Evolutionary conservation across 768 basidiomycete species (phyloP).

Genomic region (Neoboletus brunneissimus): DNA sequence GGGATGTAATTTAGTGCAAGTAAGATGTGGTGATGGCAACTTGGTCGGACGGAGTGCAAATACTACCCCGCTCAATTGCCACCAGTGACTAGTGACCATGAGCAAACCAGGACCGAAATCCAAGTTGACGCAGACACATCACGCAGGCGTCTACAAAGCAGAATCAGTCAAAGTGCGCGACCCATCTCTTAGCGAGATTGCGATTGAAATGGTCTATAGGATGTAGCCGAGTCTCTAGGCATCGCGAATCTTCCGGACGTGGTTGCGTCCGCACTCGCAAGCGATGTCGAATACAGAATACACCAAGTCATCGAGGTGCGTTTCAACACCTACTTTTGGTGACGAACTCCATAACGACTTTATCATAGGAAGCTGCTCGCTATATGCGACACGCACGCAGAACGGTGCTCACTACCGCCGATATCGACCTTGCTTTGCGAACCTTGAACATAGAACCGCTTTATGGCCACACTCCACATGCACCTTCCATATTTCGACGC

Average conservation of each 20-base stretch:
- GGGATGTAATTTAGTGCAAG: neutral
- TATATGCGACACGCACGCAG: conserved; percentile 95
- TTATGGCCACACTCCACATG: conserved; percentile 53
- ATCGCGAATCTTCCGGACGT: conserved; percentile 71
- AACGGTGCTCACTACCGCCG: conserved; percentile 83
- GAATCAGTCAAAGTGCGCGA: conserved; percentile 58
- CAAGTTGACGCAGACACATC: conserved; percentile 45
- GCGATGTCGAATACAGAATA: conserved; percentile 95
- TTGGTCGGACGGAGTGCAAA: no score
- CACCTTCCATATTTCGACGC: conserved; percentile 39
- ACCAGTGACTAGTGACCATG: no score
- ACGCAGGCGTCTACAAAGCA: conserved; percentile 61
- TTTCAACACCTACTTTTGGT: neutral
- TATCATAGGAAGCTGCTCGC: conserved; percentile 78
- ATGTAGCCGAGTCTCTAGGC: conserved; percentile 85
- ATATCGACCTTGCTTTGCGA: conserved; percentile 91
- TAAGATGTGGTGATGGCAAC: no score
- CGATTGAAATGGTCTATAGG: conserved; percentile 44
- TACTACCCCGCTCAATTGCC: neutral
- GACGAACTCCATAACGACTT: neutral
- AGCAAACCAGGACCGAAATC: conserved; percentile 47
- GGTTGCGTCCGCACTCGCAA: conserved; percentile 83
- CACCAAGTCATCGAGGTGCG: conserved; percentile 91
- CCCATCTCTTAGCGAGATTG: conserved; percentile 8
- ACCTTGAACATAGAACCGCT: conserved; percentile 96